A percentile compares a stretch with the other conserved stretches of the same genome.
Evolutionary conservation across 768 basidiomycete genomes (phyloP).

Genomic region (Clathrus columnatus): DNA sequence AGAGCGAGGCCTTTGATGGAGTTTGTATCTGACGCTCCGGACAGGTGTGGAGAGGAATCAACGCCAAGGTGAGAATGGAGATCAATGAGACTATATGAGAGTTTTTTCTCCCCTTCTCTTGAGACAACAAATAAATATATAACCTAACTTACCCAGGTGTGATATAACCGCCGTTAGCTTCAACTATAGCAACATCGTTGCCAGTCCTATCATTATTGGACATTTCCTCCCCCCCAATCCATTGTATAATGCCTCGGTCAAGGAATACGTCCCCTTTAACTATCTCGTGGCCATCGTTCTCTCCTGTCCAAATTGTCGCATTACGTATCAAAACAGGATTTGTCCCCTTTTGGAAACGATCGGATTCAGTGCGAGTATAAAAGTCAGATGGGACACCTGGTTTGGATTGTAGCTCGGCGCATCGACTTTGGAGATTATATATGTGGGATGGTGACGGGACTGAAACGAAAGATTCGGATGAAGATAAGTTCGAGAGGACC

Average conservation of each 20-base stretch:
- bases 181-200: slow-evolving; percentile 30
- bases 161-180: slow-evolving; percentile 60
- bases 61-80: slow-evolving; percentile 63
- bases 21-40: slow-evolving; percentile 46
- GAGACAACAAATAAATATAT: slow-evolving; percentile 12
- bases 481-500: neutral
- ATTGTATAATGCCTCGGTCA: slow-evolving; percentile 53
- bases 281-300: slow-evolving; percentile 44
- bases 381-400: slow-evolving; percentile 17
- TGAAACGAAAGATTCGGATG: neutral
- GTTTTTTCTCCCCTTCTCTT: neutral
- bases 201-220: slow-evolving; percentile 6
- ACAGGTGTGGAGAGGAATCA: slow-evolving; percentile 38
- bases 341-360: slow-evolving; percentile 49
- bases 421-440: slow-evolving; percentile 10
- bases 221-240: slow-evolving; percentile 35
- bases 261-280: slow-evolving; percentile 53
- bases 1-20: slow-evolving; percentile 34
- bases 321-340: slow-evolving; percentile 49
- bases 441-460: neutral
- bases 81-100: slow-evolving; percentile 37
- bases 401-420: slow-evolving; percentile 10
- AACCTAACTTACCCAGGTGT: slow-evolving; percentile 34
- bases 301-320: slow-evolving; percentile 74
- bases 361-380: slow-evolving; percentile 27